Evolutionary conservation across 1,284 basidiomycete species (phyloP), one percentile per base, ranked within the genome.

Genomic region (Ustanciosporium gigantosporum): DNA sequence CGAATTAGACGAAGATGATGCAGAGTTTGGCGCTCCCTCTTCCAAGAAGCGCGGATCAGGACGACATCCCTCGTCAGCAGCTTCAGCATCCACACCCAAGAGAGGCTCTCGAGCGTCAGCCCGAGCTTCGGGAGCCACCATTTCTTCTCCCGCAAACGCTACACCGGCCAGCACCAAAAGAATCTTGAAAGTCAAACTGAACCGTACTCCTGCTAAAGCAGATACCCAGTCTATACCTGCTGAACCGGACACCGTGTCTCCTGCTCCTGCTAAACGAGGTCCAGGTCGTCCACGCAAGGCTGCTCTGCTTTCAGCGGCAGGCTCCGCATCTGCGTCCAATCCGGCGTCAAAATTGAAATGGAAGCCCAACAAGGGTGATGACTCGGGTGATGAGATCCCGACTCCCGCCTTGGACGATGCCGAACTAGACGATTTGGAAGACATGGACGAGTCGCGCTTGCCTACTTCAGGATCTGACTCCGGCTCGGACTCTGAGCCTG

Each of bases 1-100:
- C n/a, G n/a, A n/a, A n/a, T n/a, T n/a, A n/a, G n/a, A 68, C 1
- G 71, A 64, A 3, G 68, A 70, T n/a, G 68, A 70, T 29, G 76
- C 77, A 11, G 66, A 68, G 34, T 46, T 34, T 17, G 32, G 9
- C 16, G 36, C 22, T 14, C 27, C 5, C 20, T 32, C 9, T 27
- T 16, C 6, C 17, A 24, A 41, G 27, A 36, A 24, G 25, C 46
- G 37, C 37, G 19, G 11, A 7, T 4, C 20, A 13, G 36, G 27
- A 5, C 23, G 29, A 43, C 15, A 4, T 29, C 27, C n/a, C 27
- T 29, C 27, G 27, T n/a, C 9, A 29, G n/a, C 27, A 13, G 34
- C 42, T 7, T 14, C 42, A 6, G 17, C 8, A 19, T 23, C 36
- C 13, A 41, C 50, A 2, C 42, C 43, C 1, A 55, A 66, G 37